Evolutionary conservation across 2,329 filamentous ascomycete genomes (phyloP), one percentile per base, ranked within the genome.

Genomic region (Hypoxylon sp.): DNA sequence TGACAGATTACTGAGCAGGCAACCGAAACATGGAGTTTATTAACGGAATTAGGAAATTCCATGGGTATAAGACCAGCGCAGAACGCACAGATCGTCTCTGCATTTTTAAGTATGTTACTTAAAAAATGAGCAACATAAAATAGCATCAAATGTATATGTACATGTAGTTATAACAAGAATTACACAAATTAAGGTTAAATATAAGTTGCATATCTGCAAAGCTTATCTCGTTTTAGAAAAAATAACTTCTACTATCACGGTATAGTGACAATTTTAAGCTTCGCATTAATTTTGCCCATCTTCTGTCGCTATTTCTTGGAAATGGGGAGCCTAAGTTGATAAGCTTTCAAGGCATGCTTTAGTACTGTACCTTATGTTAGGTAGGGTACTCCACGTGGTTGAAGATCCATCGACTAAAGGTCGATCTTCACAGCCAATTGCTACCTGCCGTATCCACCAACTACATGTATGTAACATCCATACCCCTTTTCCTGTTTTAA

Each of bases 11-110:
- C 24, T 37, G 19, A 39, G 6, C 19, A 53, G 50, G 50, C 50
- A 53, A 35, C 50, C 29, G 50, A 53, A 24, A 53, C 50, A 19
- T 53, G 50, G 50, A 53, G 50, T 53, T 53, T 53, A 53, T 39
- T 53, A 39, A 37, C 50, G 10, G 50, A 53, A 39, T 39, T 53
- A 13, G 50, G 50, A 10, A 35, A 53, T 37, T 29, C 50, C 17
- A 22, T 53, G 50, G 50, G 50, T 14, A 22, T 53, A 8, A 33
- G 31, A 13, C 50, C 50, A 6, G 50, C 50, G 17, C 50, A 53
- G 19, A 53, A 53, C 6, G 50, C 33, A 11, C 50, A 53, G 19
- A 35, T 53, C 17, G 50, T 53, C 9, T 53, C 50, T 24, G 19
- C 50, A 39, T 53, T 53, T 13, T 35, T 53, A 39, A 53, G 50